Conservation (phyloP, 2,329 filamentous ascomycete genomes). For the Aureobasidium lini region DNA sequence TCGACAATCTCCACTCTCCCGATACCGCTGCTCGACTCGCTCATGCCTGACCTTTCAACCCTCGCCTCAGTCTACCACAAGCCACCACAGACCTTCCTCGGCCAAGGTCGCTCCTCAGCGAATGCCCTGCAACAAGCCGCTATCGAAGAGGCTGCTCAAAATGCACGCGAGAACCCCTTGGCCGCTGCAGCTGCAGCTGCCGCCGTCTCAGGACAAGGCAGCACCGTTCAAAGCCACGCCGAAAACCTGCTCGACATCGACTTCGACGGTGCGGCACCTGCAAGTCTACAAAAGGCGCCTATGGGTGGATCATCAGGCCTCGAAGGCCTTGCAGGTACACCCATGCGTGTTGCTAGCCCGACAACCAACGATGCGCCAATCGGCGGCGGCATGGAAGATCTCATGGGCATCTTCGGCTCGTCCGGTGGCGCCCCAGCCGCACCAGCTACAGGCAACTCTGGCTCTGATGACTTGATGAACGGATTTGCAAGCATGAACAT, state of each 20-base stretch:
- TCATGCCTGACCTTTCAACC: slow-evolving; percentile 88
- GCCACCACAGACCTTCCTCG: slow-evolving; percentile 94
- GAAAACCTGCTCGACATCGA: slow-evolving; percentile 96
- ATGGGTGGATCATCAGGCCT: slow-evolving; percentile 42
- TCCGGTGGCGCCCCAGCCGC: slow-evolving; percentile 23
- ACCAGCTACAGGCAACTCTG: slow-evolving; percentile 24
- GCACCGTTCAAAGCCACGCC: slow-evolving; percentile 63
- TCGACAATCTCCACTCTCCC: slow-evolving; percentile 90
- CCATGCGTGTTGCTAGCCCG: slow-evolving; percentile 61
- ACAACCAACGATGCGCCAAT: slow-evolving; percentile 36
- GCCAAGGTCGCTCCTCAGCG: slow-evolving; percentile 86
- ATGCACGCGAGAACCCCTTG: slow-evolving; percentile 88
- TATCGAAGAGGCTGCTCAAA: slow-evolving; percentile 90
- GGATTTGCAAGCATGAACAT: slow-evolving; percentile 80
- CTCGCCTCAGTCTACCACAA: slow-evolving; percentile 98
- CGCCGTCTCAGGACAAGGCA: slow-evolving; percentile 43
- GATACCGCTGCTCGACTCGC: slow-evolving; percentile 72
- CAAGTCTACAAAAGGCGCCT: slow-evolving; percentile 66
- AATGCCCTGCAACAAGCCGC: slow-evolving; percentile 91
- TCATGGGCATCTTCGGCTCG: slow-evolving; percentile 62
- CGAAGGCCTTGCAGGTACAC: slow-evolving; percentile 54
- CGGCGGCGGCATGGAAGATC: slow-evolving; percentile 62
- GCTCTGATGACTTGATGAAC: slow-evolving; percentile 58
- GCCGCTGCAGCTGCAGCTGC: slow-evolving; percentile 72
- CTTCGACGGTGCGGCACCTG: slow-evolving; percentile 86